phyloP scores from a whole-genome alignment of 768 basidiomycete species.

The Obba rivulosa region DNA sequence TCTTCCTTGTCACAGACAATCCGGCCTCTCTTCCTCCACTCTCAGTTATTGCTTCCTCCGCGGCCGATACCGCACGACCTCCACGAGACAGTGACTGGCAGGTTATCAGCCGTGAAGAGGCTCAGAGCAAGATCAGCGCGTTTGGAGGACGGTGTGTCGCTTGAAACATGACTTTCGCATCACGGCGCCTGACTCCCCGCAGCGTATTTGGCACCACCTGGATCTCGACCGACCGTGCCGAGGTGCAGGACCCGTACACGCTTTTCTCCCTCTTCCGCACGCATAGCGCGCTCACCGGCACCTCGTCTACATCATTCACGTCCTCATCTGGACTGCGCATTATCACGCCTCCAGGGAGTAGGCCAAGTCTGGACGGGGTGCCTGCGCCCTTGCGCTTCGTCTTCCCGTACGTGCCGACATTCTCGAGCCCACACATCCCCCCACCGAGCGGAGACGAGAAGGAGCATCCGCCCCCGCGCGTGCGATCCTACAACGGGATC shows the following conservation, averaged over 20 bases:
- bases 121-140: constrained; percentile 21
- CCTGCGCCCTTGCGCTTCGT: constrained; percentile 69
- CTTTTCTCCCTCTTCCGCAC: constrained; percentile 74
- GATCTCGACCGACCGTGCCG: constrained; percentile 46
- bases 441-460: constrained; percentile 16
- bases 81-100: constrained; percentile 55
- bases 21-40: constrained; percentile 55
- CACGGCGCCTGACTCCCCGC: neutral
- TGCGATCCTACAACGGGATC: constrained; percentile 46
- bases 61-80: constrained; percentile 29
- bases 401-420: constrained; percentile 63
- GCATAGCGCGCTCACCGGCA: constrained; percentile 38
- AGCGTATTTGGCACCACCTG: constrained; percentile 23
- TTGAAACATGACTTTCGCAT: neutral
- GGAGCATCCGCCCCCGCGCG: constrained; percentile 24
- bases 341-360: constrained; percentile 6
- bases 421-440: constrained; percentile 39
- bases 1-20: constrained; percentile 72
- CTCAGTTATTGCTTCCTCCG: constrained; percentile 41
- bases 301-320: constrained; percentile 12
- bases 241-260: constrained; percentile 55
- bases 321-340: constrained; percentile 18
- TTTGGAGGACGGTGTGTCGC: constrained; percentile 25
- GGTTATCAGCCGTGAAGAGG: constrained; percentile 19
- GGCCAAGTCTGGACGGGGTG: neutral